Conservation (phyloP, 179 eudicot genomes). For the Sideroxylon spinosum region DNA sequence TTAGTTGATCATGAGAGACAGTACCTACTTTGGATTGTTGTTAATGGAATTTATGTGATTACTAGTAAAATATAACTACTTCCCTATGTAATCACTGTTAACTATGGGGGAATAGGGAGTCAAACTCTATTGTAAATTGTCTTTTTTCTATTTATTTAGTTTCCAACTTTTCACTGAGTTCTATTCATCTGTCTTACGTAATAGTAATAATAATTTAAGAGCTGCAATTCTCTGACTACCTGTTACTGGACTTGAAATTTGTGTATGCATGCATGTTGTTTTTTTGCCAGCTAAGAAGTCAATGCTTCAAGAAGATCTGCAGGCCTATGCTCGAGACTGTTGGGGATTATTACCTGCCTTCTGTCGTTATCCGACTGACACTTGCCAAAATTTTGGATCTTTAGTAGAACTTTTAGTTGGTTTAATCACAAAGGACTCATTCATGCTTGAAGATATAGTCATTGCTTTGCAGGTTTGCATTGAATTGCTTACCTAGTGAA, state of each 20-base stretch:
- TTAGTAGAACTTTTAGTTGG: slow-evolving; percentile 44
- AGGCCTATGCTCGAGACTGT: slow-evolving; percentile 55
- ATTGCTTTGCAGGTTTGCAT: slow-evolving; percentile 59
- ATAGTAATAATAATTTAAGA: not conserved
- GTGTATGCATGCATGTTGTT: not conserved
- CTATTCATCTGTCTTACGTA: slow-evolving; percentile 10
- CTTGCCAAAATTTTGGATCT: slow-evolving; percentile 43
- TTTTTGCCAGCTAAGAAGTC: slow-evolving; percentile 65
- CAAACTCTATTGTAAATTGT: not conserved
- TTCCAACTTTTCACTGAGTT: not conserved
- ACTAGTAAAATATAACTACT: not conserved
- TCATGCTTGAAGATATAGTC: slow-evolving; percentile 52
- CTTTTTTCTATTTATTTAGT: not conserved
- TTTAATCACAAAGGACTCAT: slow-evolving; percentile 57
- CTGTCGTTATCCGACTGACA: slow-evolving; percentile 71
- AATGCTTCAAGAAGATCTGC: slow-evolving; percentile 55
- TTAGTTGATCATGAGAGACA: not conserved
- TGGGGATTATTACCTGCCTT: slow-evolving; percentile 90
- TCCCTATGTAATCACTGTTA: not conserved
- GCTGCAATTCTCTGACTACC: not conserved
- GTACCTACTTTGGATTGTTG: not conserved
- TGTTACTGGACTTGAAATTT: slow-evolving; percentile 27
- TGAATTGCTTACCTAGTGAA: not conserved
- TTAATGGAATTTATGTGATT: not conserved
- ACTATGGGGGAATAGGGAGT: not conserved